Base-by-base conservation (phyloP, 148 eudicot species). In the Rhododendron vialii region DNA sequence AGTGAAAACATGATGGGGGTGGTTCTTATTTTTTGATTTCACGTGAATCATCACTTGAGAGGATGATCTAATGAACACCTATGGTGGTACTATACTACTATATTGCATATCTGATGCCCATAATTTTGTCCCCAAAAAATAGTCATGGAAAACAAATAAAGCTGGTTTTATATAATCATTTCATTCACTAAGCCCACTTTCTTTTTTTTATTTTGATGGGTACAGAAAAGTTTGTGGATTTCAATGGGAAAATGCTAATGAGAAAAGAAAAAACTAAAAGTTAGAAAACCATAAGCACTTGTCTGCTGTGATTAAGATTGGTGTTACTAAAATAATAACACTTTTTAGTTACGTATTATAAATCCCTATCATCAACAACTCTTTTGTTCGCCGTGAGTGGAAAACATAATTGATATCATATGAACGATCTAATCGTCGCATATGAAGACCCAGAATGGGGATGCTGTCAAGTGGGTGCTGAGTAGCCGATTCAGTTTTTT, bases 271-370 rank as follows among this genome's bases (percentile, higher is more conserved):
- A 24, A 26, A 28, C 12, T 4, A 47, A 47, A 79, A 79, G 28
- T 48, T 47, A 26, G 82, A 50, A 41, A 79, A 48, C 59, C 38
- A 83, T 47, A 30, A 71, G 79, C 35, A 84, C 28, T 84, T 84
- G 85, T 84, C 79, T 84, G 85, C 85, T 71, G 35, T 84, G 85
- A 84, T 83, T 83, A 53, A 84, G 85, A 84, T 73, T 47, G 63
- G 9, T 18, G 22, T 83, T 36, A 30, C 45, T 83, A 41, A 18
- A 82, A 24, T 82, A 5, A 41, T 61, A 5, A 12, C 2, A 0
- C 55, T 43, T 12, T 81, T 28, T 6, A 3, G 22, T 18, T 82
- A 55, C 30, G 30, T 30, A 30, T 17, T 55, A 17, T 47, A 47
- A 1, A 47, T 47, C 50, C 50, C 50, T 47, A 9, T 47, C 50